Evolutionary conservation across 2,329 filamentous ascomycete species (phyloP), one percentile per base, ranked within the genome.

Genomic region (Coniochaeta pulveracea): DNA sequence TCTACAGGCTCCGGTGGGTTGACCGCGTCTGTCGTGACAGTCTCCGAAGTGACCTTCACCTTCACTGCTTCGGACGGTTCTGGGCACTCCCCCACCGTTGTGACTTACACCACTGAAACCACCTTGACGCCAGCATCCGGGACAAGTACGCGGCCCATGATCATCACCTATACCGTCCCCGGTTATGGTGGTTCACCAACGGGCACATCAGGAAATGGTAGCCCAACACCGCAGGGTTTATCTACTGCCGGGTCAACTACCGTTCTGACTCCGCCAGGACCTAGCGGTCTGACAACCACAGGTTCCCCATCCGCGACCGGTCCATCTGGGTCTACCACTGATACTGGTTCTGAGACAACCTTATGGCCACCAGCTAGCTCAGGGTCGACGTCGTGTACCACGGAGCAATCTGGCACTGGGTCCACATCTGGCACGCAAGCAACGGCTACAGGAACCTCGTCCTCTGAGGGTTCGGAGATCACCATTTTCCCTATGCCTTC

Each of bases 61-160:
- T 39, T 38, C 26, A 35, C 37, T 6, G 19, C 37, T 7, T 33
- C 35, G 7, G 32, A 26, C 9, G 37, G 27, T 5, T 22, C 31
- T 23, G 33, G 37, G 3, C 28, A 35, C 24, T 33, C 29, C 3
- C 12, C 33, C 2, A 34, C 33, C 10, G 29, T 37, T 12, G 28
- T 37, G n/a, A 40, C 35, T n/a, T 28, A 37, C 28, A 37, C 37
- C 10, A 36, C 25, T 19, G 22, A 26, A 11, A 36, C 16, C 11
- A 26, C 30, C 11, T 28, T 32, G 9, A 12, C 18, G 5, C 10
- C 28, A 22, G 18, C 18, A 14, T 21, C 28, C 9, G 28, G 19
- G 18, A 12, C 28, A 4, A 17, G 36, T 34, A 26, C 26, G 25
- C 12, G 33, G 37, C 4, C 36, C 34, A 11, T 37, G 33, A 34